phyloP scores from a whole-genome alignment of 805 yeast species.

The Sugiyamaella boreocaroliniensis region DNA sequence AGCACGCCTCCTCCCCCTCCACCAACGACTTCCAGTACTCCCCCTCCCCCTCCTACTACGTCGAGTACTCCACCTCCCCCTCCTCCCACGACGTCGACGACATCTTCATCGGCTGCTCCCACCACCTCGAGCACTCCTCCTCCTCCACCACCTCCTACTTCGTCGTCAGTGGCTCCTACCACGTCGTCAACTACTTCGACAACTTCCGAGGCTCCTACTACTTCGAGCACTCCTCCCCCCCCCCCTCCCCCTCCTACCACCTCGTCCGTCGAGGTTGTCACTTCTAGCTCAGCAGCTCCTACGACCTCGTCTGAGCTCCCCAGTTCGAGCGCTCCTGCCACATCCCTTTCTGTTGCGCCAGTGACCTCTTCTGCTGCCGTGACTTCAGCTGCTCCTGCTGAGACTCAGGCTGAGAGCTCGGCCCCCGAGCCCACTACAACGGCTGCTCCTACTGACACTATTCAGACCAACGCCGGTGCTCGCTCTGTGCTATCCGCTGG shows the following conservation, averaged over 20 bases:
- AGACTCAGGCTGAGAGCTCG: not conserved
- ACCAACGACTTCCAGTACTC: constrained; percentile 14
- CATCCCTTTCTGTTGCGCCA: not conserved
- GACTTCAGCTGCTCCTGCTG: not conserved
- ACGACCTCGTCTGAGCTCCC: no score
- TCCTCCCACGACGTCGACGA: not conserved
- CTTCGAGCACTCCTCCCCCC: constrained; percentile 13
- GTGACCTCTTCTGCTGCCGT: not conserved
- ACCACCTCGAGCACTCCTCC: constrained; percentile 13
- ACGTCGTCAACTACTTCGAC: constrained; percentile 16
- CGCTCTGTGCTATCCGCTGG: not conserved
- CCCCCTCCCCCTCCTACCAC: constrained; percentile 12
- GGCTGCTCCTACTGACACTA: not conserved
- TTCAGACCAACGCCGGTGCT: not conserved
- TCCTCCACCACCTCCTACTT: not conserved
- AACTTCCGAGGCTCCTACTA: constrained; percentile 4
- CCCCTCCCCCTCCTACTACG: not conserved
- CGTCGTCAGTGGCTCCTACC: constrained; percentile 7
- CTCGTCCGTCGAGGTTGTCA: constrained; percentile 7
- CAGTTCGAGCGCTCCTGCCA: constrained; percentile 9
- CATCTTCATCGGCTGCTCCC: constrained; percentile 4
- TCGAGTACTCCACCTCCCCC: not conserved
- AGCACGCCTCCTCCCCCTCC: constrained; percentile 14
- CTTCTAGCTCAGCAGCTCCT: constrained; percentile 11
- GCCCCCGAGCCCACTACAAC: not conserved